A percentile compares a stretch with the other conserved stretches of the same genome.
These are phyloP conservation scores for Parietichytrium sp. DNA, from an alignment of 108 stramenopile genomes.

Conservation along the genomic window DNA sequence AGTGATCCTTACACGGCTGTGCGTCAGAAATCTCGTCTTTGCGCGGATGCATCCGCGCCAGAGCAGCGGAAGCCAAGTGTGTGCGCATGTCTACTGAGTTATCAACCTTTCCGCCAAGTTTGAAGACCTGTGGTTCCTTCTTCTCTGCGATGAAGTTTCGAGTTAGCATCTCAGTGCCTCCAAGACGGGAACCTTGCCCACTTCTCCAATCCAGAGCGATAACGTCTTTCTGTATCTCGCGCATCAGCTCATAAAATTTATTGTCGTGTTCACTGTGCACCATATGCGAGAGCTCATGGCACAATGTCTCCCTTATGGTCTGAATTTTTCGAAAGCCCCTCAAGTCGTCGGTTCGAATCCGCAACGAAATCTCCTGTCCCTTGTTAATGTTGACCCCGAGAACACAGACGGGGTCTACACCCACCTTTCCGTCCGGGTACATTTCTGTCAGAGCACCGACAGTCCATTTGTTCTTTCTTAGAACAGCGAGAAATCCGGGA, in stretches of 20 bases:
- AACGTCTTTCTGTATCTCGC: slow-evolving; percentile 71
- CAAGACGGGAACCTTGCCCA: slow-evolving; percentile 6
- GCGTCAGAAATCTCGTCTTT: neutral
- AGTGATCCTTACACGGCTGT: no score
- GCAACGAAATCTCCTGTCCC: slow-evolving; percentile 69
- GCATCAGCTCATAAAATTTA: slow-evolving; percentile 71
- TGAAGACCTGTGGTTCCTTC: neutral
- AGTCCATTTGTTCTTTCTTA: slow-evolving; percentile 70
- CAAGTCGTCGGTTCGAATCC: slow-evolving; percentile 74
- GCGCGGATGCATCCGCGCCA: neutral
- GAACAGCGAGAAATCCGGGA: slow-evolving; percentile 70
- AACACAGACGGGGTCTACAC: slow-evolving; percentile 64
- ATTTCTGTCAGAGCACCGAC: slow-evolving; percentile 72
- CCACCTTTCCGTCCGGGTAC: slow-evolving; percentile 79
- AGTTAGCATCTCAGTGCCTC: neutral
- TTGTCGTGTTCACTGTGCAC: slow-evolving; percentile 67
- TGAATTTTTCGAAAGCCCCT: slow-evolving; percentile 67
- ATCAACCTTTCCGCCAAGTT: neutral
- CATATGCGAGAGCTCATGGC: slow-evolving; percentile 76
- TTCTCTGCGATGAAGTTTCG: neutral
- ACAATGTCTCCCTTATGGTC: slow-evolving; percentile 65
- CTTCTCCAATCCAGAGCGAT: slow-evolving; percentile 67
- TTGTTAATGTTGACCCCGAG: slow-evolving; percentile 77
- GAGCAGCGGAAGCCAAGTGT: neutral
- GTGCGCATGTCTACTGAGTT: neutral